Evolutionary conservation across 495 filamentous ascomycete species (phyloP), one percentile per base, ranked within the genome.

Genomic region (Hypoxylon rickii): DNA sequence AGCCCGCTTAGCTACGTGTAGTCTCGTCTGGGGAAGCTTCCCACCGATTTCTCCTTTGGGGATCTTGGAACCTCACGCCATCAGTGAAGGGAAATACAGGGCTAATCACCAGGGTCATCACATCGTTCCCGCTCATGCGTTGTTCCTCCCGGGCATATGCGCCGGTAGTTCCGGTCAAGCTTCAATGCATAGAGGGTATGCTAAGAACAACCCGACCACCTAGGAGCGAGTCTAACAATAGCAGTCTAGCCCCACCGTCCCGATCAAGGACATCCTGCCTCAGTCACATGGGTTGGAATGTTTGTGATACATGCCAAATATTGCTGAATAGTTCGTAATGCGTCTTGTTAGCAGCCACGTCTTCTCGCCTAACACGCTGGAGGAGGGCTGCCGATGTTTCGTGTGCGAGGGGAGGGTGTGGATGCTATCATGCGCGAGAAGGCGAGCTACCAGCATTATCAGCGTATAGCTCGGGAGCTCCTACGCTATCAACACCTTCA

Each of bases 121-220:
- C 53, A 54, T 63, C 59, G 59, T 58, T 63, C 49, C 53, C 59
- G 59, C 59, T 58, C 59, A 58, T 63, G 59, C 59, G 59, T 63
- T 63, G 59, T 58, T 51, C 53, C 44, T 63, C 49, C 59, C 59
- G 59, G 59, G 44, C 59, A 58, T 63, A 57, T 63, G 59, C 40
- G 47, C 59, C 59, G 53, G 59, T 57, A 54, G 48, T 63, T 63
- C 59, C 59, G 59, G 59, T 40, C 49, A 43, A 63, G 49, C 59
- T 58, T 63, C 48, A 44, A 63, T 63, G 48, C 37, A 26, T 13
- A 7, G 42, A 31, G 44, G 42, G 53, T 53, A 22, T 40, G 16
- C 16, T 33, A 4, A 4, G 22, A 32, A 39, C 17, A 44, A 54
- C 31, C 48, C 15, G 41, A 43, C 21, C 48, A 29, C 53, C 53